A percentile compares a stretch with the other conserved stretches of the same genome.
Conservation (phyloP, 2,329 filamentous ascomycete genomes). For the Clarireedia sp. region DNA sequence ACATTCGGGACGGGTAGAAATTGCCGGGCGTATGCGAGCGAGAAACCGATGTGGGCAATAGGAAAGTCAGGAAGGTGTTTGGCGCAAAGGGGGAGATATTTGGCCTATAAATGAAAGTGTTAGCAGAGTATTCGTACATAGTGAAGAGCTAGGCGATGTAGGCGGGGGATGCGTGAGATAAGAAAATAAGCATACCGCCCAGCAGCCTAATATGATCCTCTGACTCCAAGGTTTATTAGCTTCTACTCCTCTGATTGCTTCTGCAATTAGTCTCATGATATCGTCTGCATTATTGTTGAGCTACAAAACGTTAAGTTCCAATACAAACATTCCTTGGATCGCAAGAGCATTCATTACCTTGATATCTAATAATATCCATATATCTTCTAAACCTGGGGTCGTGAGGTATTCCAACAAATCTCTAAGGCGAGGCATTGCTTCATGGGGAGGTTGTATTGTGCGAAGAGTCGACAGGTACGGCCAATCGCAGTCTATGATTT, state of each 20-base stretch:
- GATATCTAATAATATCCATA: conserved; percentile 84
- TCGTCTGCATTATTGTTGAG: conserved; percentile 61
- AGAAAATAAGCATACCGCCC: conserved; percentile 49
- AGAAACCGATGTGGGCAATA: conserved; percentile 60
- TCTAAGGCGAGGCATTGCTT: conserved; percentile 63
- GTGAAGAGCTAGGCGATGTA: background rate
- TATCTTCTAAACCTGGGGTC: conserved; percentile 52
- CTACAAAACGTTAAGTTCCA: conserved; percentile 32
- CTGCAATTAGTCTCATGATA: conserved; percentile 62
- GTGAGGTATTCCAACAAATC: conserved; percentile 70
- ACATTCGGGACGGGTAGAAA: conserved; percentile 62
- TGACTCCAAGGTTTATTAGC: conserved; percentile 55
- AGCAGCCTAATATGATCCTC: conserved; percentile 72
- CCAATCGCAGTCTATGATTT: conserved; percentile 71
- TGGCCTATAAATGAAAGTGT: conserved; percentile 37
- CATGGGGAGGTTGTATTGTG: conserved; percentile 59
- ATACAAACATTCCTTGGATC: background rate
- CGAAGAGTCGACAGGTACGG: conserved; percentile 59
- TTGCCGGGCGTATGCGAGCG: conserved; percentile 51
- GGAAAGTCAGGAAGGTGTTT: conserved; percentile 55
- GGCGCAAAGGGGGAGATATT: conserved; percentile 58
- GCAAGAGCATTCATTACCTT: conserved; percentile 49
- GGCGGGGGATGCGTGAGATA: too few relatives aligned
- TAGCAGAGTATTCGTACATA: background rate
- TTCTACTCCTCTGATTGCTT: conserved; percentile 50